Percentiles rank a stretch among this genome's conserved stretches.
phyloP scores from a whole-genome alignment of 257 asterid species.

The Gardenia jasminoides region DNA sequence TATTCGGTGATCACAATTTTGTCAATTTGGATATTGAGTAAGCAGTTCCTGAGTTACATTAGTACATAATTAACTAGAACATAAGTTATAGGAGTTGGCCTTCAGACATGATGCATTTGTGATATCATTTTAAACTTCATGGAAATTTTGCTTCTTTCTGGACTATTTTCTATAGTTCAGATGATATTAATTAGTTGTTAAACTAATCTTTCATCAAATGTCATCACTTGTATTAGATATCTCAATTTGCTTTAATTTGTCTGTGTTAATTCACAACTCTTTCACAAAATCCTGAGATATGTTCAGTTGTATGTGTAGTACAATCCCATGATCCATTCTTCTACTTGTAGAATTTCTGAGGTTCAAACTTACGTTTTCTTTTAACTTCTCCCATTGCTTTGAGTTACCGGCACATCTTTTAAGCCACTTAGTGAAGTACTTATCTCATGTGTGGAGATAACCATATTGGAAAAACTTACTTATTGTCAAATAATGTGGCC shows the following conservation, averaged over 20 bases:
- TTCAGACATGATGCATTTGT: background rate
- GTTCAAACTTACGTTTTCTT: background rate
- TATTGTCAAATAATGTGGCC: background rate
- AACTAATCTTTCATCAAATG: background rate
- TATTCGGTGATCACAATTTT: background rate
- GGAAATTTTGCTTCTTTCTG: background rate
- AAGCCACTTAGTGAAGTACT: background rate
- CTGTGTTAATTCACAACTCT: background rate
- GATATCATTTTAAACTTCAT: background rate
- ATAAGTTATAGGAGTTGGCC: no score
- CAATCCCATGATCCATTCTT: background rate
- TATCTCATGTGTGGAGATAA: background rate
- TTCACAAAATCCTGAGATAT: background rate
- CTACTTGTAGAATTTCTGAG: background rate
- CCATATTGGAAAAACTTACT: background rate
- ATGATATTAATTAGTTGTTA: background rate
- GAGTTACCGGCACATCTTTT: background rate
- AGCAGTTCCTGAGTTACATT: background rate
- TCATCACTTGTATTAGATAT: background rate
- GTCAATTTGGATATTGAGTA: background rate
- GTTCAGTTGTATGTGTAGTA: background rate
- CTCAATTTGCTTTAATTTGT: background rate
- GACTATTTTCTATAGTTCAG: background rate
- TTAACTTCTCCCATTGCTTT: background rate
- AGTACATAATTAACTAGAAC: background rate